Conservation (phyloP, 2,329 filamentous ascomycete species). For the Mycocentrospora acerina region DNA sequence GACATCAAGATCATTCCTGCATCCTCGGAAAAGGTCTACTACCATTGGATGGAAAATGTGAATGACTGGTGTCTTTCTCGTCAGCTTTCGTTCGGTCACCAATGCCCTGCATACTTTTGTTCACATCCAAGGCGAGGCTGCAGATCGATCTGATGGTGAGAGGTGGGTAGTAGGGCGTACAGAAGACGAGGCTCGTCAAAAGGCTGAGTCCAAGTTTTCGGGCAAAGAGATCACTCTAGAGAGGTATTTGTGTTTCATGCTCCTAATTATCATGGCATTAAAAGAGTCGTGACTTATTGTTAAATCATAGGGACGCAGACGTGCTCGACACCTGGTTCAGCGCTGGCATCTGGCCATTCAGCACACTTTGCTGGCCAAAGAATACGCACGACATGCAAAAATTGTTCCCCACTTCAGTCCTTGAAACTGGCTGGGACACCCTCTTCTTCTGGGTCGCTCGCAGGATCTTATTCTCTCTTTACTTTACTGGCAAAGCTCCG, state of each 20-base stretch:
- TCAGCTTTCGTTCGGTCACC: slow-evolving; percentile 97
- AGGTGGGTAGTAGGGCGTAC: slow-evolving; percentile 83
- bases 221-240: slow-evolving; percentile 78
- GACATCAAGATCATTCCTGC: slow-evolving; percentile 85
- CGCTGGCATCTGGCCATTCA: slow-evolving; percentile 91
- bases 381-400: slow-evolving; percentile 76
- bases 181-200: slow-evolving; percentile 74
- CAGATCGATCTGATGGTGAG: slow-evolving; percentile 60
- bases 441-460: slow-evolving; percentile 90
- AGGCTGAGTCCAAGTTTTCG: slow-evolving; percentile 77
- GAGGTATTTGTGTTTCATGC: too few relatives aligned
- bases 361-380: slow-evolving; percentile 87
- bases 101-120: slow-evolving; percentile 89
- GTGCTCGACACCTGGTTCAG: slow-evolving; percentile 97
- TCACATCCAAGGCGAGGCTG: slow-evolving; percentile 70
- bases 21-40: slow-evolving; percentile 79
- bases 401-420: slow-evolving; percentile 77
- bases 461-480: slow-evolving; percentile 93
- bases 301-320: slow-evolving; percentile 88
- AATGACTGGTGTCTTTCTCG: slow-evolving; percentile 85
- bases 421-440: slow-evolving; percentile 98
- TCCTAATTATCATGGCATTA: too few relatives aligned
- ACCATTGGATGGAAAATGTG: slow-evolving; percentile 79
- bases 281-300: too few relatives aligned
- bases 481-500: slow-evolving; percentile 86